phyloP scores from a whole-genome alignment of 176 grass and related monocot genomes.

The Musa itinerans region DNA sequence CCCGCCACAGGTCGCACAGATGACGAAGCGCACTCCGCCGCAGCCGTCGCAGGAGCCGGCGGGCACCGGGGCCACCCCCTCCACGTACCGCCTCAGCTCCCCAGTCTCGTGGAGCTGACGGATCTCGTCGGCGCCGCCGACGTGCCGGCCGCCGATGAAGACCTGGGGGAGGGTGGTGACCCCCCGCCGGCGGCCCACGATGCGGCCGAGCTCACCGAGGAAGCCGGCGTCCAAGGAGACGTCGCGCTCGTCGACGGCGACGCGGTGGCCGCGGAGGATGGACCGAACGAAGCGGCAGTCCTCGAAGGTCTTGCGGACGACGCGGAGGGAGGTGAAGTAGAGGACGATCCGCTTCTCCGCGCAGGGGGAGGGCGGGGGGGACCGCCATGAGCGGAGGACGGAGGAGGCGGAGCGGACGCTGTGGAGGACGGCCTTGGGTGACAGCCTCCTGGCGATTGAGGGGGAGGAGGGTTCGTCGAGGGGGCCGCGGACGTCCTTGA shows the following conservation, averaged over 20 bases:
- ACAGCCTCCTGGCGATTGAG: background rate
- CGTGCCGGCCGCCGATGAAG: slow-evolving; percentile 4
- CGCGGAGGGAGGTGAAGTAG: slow-evolving; percentile 85
- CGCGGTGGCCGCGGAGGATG: slow-evolving; percentile 59
- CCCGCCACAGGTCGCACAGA: slow-evolving; percentile 49
- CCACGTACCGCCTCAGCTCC: background rate
- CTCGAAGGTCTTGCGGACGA: slow-evolving; percentile 61
- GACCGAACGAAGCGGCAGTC: slow-evolving; percentile 50
- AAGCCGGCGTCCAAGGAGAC: slow-evolving; percentile 72
- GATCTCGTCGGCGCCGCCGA: slow-evolving; percentile 11
- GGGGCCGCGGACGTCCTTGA: slow-evolving; percentile 26
- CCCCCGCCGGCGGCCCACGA: slow-evolving; percentile 30
- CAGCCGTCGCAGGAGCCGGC: slow-evolving; percentile 22
- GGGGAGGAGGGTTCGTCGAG: slow-evolving; percentile 8
- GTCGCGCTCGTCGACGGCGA: slow-evolving; percentile 81
- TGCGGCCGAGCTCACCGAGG: slow-evolving; percentile 49
- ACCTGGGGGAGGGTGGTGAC: slow-evolving; percentile 44
- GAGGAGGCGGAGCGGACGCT: slow-evolving; percentile 19
- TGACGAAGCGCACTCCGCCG: slow-evolving; percentile 48
- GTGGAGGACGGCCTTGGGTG: slow-evolving; percentile 15
- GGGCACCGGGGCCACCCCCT: background rate
- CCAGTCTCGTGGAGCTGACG: slow-evolving; percentile 1
- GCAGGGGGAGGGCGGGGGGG: slow-evolving; percentile 19
- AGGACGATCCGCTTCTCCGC: slow-evolving; percentile 39
- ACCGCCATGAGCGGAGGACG: slow-evolving; percentile 13